Evolutionary conservation across 108 stramenopile species (phyloP).

Genomic region (Nitzschia sp.): DNA sequence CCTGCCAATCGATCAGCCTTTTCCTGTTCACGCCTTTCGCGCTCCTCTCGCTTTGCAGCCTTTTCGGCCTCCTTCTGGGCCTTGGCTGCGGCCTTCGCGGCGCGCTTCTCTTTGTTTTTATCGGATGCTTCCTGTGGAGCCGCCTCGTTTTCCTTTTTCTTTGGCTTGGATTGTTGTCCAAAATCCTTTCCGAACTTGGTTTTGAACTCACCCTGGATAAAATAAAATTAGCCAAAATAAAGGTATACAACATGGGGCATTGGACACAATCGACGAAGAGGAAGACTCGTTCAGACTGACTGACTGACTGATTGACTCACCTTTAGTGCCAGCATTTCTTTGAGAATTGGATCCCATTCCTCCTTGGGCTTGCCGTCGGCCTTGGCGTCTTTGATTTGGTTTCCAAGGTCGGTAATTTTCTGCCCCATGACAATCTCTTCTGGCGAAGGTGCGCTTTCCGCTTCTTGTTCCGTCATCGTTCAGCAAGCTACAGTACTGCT

Average conservation of each 20-base stretch:
- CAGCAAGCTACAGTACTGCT: neutral
- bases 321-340: conserved; percentile 78
- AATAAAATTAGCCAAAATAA: neutral
- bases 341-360: conserved; percentile 74
- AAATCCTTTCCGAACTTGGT: conserved; percentile 65
- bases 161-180: conserved; percentile 43
- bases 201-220: conserved; percentile 43
- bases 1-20: conserved; percentile 77
- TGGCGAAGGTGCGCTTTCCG: neutral
- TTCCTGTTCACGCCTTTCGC: conserved; percentile 75
- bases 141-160: conserved; percentile 37
- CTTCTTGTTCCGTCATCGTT: neutral
- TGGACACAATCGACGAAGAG: neutral
- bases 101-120: conserved; percentile 83
- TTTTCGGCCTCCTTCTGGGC: conserved; percentile 90
- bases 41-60: conserved; percentile 73
- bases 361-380: conserved; percentile 69
- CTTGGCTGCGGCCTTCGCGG: conserved; percentile 79
- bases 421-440: conserved; percentile 43
- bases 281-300: neutral
- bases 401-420: conserved; percentile 72
- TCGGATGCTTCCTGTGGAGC: conserved; percentile 61
- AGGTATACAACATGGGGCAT: neutral
- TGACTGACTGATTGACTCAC: conserved; percentile 11
- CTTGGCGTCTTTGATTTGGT: conserved; percentile 72